These are phyloP conservation scores for Sporothrix inflata DNA, from an alignment of 2,329 filamentous ascomycete genomes.

Conservation along the genomic window DNA sequence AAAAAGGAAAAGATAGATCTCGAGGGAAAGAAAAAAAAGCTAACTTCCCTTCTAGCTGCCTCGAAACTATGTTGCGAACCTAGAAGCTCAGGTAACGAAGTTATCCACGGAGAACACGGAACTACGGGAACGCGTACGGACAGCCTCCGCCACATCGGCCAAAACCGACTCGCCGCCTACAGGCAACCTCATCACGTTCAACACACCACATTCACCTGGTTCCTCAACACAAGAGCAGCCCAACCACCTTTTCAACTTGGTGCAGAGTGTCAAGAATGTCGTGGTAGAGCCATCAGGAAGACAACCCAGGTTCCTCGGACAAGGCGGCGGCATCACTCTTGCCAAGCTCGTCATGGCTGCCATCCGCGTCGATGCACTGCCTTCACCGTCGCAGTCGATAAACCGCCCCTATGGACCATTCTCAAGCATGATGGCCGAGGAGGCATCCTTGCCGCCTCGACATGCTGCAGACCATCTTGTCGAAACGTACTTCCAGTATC, in stretches of 20 bases:
- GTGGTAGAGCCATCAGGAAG: not conserved
- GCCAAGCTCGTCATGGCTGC: constrained; percentile 10
- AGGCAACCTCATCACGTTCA: not conserved
- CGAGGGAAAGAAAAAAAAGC: not conserved
- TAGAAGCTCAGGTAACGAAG: not conserved
- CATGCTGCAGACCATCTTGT: not conserved
- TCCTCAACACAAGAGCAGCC: not conserved
- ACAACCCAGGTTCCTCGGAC: constrained; percentile 3
- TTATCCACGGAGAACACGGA: not conserved
- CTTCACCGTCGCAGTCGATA: not conserved
- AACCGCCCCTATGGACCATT: not conserved
- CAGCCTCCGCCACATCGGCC: not conserved
- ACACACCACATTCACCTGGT: not conserved
- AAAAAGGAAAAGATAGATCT: too few species aligned
- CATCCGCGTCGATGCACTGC: constrained; percentile 7
- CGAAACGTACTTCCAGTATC: constrained; percentile 1
- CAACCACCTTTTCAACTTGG: not conserved
- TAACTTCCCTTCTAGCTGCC: not conserved
- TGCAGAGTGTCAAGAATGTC: constrained; percentile 5
- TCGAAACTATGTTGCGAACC: constrained; percentile 1
- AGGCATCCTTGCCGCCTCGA: not conserved
- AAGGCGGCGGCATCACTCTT: constrained; percentile 9
- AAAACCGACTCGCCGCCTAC: not conserved
- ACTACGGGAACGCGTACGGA: not conserved
- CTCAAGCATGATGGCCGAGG: constrained; percentile 9